Evolutionary conservation across 257 asterid genomes (phyloP).

Genomic region (Nemophila menziesii): DNA sequence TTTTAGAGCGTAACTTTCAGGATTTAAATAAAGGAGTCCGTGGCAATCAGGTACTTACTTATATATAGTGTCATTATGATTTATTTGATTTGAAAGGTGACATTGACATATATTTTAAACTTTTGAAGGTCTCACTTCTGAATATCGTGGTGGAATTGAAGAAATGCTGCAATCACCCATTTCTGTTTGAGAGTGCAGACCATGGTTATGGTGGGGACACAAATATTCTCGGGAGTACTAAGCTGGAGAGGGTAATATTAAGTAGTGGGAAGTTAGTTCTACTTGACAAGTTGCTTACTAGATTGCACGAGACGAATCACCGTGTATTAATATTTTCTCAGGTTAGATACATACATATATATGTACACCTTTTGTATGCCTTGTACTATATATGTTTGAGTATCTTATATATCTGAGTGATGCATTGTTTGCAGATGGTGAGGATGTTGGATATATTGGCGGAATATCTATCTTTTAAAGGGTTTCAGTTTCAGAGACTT

Average conservation of each 20-base stretch:
- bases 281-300: constrained; percentile 78
- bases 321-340: constrained; percentile 97
- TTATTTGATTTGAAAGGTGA: background rate
- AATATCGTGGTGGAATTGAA: constrained; percentile 98
- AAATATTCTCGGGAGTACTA: constrained; percentile 63
- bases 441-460: constrained; percentile 96
- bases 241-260: constrained; percentile 75
- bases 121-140: constrained; percentile 89
- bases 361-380: background rate
- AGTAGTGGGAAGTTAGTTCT: constrained; percentile 97
- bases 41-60: constrained; percentile 69
- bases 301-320: constrained; percentile 86
- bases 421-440: constrained; percentile 70
- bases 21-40: constrained; percentile 99
- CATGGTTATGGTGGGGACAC: constrained; percentile 99
- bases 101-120: background rate
- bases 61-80: background rate
- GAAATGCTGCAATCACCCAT: constrained; percentile 99
- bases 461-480: constrained; percentile 80
- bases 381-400: constrained; percentile 4
- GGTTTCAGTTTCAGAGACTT: constrained; percentile 92
- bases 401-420: constrained; percentile 8
- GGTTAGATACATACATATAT: constrained; percentile 29
- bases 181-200: constrained; percentile 97
- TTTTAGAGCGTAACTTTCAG: constrained; percentile 92